Evolutionary conservation across 2,329 filamentous ascomycete species (phyloP).

Genomic region (Podosphaera fusca): DNA sequence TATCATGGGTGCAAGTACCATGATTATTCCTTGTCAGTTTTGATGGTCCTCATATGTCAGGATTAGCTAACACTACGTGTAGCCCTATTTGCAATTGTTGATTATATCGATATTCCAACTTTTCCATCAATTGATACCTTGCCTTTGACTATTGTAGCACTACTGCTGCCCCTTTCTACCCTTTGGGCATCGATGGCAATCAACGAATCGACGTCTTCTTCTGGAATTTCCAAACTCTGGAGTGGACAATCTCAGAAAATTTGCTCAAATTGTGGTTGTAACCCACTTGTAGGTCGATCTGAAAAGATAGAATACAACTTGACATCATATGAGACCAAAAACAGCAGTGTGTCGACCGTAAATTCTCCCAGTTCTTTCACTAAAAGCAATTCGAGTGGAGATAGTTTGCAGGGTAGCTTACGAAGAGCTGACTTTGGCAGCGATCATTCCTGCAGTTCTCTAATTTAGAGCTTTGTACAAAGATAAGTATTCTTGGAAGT

Average conservation of each 20-base stretch:
- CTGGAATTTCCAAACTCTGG: conserved; percentile 6
- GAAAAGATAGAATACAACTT: neutral
- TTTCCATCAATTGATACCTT: conserved; percentile 30
- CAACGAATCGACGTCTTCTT: conserved; percentile 6
- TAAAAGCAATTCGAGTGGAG: neutral
- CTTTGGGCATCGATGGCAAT: conserved; percentile 32
- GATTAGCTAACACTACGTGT: conserved; percentile 4
- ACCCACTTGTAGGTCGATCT: neutral
- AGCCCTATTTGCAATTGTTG: conserved; percentile 37
- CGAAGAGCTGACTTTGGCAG: too few relatives aligned
- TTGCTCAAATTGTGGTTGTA: neutral
- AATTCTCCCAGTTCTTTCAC: neutral
- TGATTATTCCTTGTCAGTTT: conserved; percentile 37
- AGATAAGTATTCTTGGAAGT: too few relatives aligned
- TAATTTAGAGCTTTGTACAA: too few relatives aligned
- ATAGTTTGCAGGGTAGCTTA: neutral
- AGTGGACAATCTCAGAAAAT: neutral
- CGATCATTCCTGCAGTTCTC: too few relatives aligned
- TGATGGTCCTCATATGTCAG: neutral
- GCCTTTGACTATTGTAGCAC: conserved; percentile 32
- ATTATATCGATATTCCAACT: conserved; percentile 21
- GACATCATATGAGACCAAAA: neutral
- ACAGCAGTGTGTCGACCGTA: neutral
- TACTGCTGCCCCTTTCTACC: conserved; percentile 41
- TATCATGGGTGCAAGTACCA: conserved; percentile 43